These are phyloP conservation scores for Gossypium davidsonii DNA, from an alignment of 441 rosid species.

Conservation along the genomic window DNA sequence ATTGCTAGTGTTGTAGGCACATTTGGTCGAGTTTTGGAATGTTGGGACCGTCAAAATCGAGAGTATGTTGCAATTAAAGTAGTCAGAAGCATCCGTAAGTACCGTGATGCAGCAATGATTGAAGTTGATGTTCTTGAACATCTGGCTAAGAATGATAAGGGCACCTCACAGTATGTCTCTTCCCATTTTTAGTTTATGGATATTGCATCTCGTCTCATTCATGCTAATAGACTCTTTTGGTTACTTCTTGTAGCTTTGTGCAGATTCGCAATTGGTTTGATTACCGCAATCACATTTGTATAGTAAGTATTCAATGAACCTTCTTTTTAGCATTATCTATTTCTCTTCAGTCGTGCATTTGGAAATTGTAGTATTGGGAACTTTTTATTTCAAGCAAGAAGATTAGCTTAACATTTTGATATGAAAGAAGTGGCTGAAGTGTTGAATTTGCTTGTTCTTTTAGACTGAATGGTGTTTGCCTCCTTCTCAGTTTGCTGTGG, in stretches of 20 bases:
- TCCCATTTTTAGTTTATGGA: slow-evolving; percentile 20
- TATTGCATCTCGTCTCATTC: neutral
- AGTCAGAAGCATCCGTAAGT: slow-evolving; percentile 62
- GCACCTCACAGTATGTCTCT: slow-evolving; percentile 49
- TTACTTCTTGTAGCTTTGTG: slow-evolving; percentile 60
- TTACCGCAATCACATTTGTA: slow-evolving; percentile 70
- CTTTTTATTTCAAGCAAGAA: neutral
- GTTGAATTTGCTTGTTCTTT: neutral
- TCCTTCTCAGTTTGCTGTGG: neutral
- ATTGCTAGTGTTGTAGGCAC: slow-evolving; percentile 91
- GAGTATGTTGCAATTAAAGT: slow-evolving; percentile 78
- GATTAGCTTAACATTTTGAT: neutral
- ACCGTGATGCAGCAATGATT: slow-evolving; percentile 77
- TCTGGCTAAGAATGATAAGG: slow-evolving; percentile 51
- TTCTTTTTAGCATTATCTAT: slow-evolving; percentile 7
- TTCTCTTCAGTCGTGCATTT: neutral
- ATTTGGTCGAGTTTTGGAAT: slow-evolving; percentile 89
- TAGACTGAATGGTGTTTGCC: neutral
- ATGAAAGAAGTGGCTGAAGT: neutral
- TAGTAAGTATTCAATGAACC: slow-evolving; percentile 48
- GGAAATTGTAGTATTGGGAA: neutral
- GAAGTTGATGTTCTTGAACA: slow-evolving; percentile 69
- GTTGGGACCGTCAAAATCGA: slow-evolving; percentile 76
- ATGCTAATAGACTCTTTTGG: neutral
- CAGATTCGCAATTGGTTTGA: slow-evolving; percentile 78